Evolutionary conservation across 352 stramenopile genomes (phyloP).

Genomic region (Phytophthora pseudosyringae): DNA sequence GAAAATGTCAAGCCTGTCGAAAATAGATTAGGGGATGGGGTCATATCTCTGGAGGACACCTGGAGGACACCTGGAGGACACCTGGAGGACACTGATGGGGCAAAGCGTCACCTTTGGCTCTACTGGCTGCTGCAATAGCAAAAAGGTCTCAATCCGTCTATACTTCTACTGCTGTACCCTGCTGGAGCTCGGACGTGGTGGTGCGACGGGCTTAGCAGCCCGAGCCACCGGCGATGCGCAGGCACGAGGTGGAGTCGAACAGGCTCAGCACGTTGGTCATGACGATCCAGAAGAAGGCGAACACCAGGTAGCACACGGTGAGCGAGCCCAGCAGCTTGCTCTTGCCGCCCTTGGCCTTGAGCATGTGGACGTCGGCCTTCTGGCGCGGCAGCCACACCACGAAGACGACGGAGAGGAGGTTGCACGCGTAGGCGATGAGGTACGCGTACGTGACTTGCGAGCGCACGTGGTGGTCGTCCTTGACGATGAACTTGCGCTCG

Average conservation of each 20-base stretch:
- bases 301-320: slow-evolving; percentile 45
- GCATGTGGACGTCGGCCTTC: slow-evolving; percentile 51
- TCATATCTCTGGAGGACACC: too few relatives aligned
- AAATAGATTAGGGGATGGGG: not conserved
- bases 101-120: too few relatives aligned
- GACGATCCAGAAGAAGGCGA: slow-evolving; percentile 63
- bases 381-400: slow-evolving; percentile 56
- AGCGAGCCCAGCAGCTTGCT: slow-evolving; percentile 49
- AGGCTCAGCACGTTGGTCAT: slow-evolving; percentile 70
- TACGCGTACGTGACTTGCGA: slow-evolving; percentile 61
- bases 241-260: slow-evolving; percentile 55
- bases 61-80: too few relatives aligned
- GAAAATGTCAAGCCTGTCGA: not conserved
- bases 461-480: slow-evolving; percentile 49
- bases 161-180: not conserved
- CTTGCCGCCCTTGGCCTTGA: slow-evolving; percentile 49
- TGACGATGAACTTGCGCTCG: slow-evolving; percentile 47
- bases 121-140: too few relatives aligned
- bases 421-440: slow-evolving; percentile 62
- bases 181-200: too few relatives aligned
- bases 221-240: slow-evolving; percentile 54
- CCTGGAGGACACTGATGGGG: too few relatives aligned
- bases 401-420: slow-evolving; percentile 55
- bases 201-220: slow-evolving; percentile 32
- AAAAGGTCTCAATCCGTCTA: too few relatives aligned